Evolutionary conservation across 2,329 filamentous ascomycete species (phyloP), one percentile per base, ranked within the genome.

Genomic region (Beauveria bassiana): DNA sequence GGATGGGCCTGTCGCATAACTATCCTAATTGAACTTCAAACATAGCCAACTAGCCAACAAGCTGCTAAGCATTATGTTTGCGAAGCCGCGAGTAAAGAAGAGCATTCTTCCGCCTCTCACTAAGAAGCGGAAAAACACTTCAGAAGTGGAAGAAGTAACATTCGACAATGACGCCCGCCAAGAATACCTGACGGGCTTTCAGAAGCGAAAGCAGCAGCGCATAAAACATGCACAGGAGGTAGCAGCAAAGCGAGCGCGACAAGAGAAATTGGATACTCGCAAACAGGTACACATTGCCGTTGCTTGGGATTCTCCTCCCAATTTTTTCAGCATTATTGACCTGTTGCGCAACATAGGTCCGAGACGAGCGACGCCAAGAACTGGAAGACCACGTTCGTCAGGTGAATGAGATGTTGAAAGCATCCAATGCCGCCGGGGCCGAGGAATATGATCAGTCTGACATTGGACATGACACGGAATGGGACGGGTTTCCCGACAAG

Each of bases 171-270:
- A 82, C 64, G 90, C 90, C 51, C 87, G 95, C 66, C 79, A 89
- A 66, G 92, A 98, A 70, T 99, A 90, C 72, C 81, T 99, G 62
- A 97, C 92, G 0, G 95, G 95, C 3, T 99, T 99, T 76, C 93
- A 93, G 79, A 99, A 98, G 81, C 88, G 95, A 74, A 98, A 97
- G 75, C 78, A 90, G 59, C 89, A 91, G 73, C 84, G 95, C 43
- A 86, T 87, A 66, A 96, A 96, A 77, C 81, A 87, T 74, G 93
- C 93, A 1, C 89, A 95, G 70, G 91, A 95, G 67, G 81, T 89
- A 67, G 90, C 91, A 3, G 86, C 85, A 51, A 88, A 91, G 74
- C 86, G 83, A 71, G 91, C 87, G 53, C 86, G 87, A 55, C 84
- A 92, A 69, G 93, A 96, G 72, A 90, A 83, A 71, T 82, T 93